Base-by-base conservation (phyloP, 305 asterid species). In the Fraxinus velutina region DNA sequence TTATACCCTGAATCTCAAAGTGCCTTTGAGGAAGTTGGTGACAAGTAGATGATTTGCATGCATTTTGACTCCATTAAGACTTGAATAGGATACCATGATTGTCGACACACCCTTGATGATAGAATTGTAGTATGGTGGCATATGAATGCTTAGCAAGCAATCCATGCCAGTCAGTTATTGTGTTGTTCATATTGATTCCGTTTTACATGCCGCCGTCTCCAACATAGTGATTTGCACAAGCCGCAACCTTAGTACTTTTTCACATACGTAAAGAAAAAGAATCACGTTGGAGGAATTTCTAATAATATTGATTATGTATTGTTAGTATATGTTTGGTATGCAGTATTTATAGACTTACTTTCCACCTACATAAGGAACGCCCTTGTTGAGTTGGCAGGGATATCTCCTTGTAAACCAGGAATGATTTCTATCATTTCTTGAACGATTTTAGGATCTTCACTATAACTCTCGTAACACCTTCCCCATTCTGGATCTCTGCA, bases 401-500 rank as follows among this genome's bases (percentile, higher is more conserved):
- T 0, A 24, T 88, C 36, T 4, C 36, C 36, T 33, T 33, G 6
- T 33, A 33, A 33, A 33, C 36, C 5, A 33, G 0, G 6, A 33
- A 33, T 33, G 36, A 33, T 34, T 64, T 86, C 86, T 3, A 88
- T 86, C 91, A 88, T 83, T 39, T 83, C 72, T 80, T 75, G 75
- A 73, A 86, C 91, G 37, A 88, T 57, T 71, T 76, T 42, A n/a
- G 81, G 83, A 76, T 89, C 92, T 0, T 33, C 36, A 55, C 92
- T 87, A 47, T 81, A 89, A 55, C 92, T 89, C 70, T 89, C 92
- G 5, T 84, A 87, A 70, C 92, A 89, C 47, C 90, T 80, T 33
- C 6, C 90, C 90, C 90, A 89, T 82, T 89, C 83, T 37, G 91
- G 90, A 62, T 89, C 90, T 80, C 86, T 89, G 55, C 89, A 88